Percentiles rank a stretch among this genome's conserved stretches.
Evolutionary conservation across 2,329 filamentous ascomycete genomes (phyloP).

Genomic region (Neopestalotiopsis sp.): DNA sequence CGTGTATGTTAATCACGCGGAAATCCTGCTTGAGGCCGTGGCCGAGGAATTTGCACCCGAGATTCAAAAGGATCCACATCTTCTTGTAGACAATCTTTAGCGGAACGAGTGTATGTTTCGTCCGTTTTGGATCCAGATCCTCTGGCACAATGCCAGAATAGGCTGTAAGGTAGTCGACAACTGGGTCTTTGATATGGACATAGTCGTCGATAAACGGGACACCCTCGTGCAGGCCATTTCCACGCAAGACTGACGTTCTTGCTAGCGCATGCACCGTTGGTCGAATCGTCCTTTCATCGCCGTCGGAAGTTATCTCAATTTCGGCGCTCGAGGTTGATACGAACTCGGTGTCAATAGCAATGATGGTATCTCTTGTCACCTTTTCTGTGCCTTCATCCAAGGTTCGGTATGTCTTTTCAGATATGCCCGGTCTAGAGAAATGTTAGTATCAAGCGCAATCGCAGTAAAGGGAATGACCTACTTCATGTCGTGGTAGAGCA

Average conservation of each 20-base stretch:
- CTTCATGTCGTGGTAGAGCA: slow-evolving; percentile 77
- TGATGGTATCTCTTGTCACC: slow-evolving; percentile 73
- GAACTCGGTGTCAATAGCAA: slow-evolving; percentile 96
- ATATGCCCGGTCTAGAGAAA: slow-evolving; percentile 43
- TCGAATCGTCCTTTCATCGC: slow-evolving; percentile 87
- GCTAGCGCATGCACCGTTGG: slow-evolving; percentile 91
- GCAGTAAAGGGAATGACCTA: slow-evolving; percentile 36
- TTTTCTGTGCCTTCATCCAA: slow-evolving; percentile 66
- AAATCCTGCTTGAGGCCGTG: slow-evolving; percentile 96
- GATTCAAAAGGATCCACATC: slow-evolving; percentile 92
- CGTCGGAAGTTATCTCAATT: slow-evolving; percentile 95
- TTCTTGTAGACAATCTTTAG: slow-evolving; percentile 97
- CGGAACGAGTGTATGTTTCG: slow-evolving; percentile 84
- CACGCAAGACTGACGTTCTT: slow-evolving; percentile 89
- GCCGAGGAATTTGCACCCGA: slow-evolving; percentile 92
- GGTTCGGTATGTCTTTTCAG: slow-evolving; percentile 63
- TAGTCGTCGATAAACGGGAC: slow-evolving; percentile 97
- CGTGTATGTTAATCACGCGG: slow-evolving; percentile 96
- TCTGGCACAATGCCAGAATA: slow-evolving; percentile 90
- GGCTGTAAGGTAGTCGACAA: slow-evolving; percentile 93
- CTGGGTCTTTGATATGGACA: slow-evolving; percentile 86
- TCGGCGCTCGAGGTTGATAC: slow-evolving; percentile 92
- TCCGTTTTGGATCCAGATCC: slow-evolving; percentile 76
- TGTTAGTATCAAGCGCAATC: slow-evolving; percentile 29
- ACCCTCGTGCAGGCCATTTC: slow-evolving; percentile 77